phyloP scores from a whole-genome alignment of 495 filamentous ascomycete genomes.

The Aspergillus ostianus region DNA sequence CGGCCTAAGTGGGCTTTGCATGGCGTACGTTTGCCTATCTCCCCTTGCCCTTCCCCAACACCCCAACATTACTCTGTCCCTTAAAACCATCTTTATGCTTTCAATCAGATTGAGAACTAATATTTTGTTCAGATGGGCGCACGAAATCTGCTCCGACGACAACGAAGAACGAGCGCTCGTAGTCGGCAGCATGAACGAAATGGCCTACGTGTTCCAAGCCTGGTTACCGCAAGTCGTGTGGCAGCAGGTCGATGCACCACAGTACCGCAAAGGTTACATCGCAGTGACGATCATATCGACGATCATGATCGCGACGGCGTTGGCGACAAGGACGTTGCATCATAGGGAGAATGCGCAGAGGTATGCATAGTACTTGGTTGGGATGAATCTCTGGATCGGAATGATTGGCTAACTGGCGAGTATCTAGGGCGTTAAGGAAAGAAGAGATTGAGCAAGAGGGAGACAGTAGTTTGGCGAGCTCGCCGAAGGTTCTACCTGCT shows the following conservation, averaged over 20 bases:
- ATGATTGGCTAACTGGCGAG: background rate
- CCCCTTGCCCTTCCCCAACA: background rate
- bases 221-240: slow-evolving; percentile 51
- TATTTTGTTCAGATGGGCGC: slow-evolving; percentile 39
- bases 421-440: background rate
- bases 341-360: slow-evolving; percentile 33
- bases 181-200: slow-evolving; percentile 49
- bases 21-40: slow-evolving; percentile 32
- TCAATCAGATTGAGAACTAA: background rate
- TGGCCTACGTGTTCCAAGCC: slow-evolving; percentile 48
- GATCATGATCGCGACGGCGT: slow-evolving; percentile 30
- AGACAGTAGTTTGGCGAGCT: background rate
- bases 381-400: background rate
- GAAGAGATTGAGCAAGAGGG: background rate
- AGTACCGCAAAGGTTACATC: slow-evolving; percentile 50
- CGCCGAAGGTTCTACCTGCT: background rate
- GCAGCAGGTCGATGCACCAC: slow-evolving; percentile 50
- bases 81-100: too few relatives aligned
- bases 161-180: slow-evolving; percentile 53
- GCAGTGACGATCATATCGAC: slow-evolving; percentile 35
- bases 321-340: slow-evolving; percentile 35
- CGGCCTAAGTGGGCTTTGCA: slow-evolving; percentile 42
- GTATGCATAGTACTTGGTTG: slow-evolving; percentile 17
- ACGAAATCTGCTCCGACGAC: slow-evolving; percentile 50
- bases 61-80: slow-evolving; percentile 1